Percentiles rank a stretch among this genome's conserved stretches.
Evolutionary conservation across 768 basidiomycete species (phyloP).

Genomic region (Serpula lacrymans): DNA sequence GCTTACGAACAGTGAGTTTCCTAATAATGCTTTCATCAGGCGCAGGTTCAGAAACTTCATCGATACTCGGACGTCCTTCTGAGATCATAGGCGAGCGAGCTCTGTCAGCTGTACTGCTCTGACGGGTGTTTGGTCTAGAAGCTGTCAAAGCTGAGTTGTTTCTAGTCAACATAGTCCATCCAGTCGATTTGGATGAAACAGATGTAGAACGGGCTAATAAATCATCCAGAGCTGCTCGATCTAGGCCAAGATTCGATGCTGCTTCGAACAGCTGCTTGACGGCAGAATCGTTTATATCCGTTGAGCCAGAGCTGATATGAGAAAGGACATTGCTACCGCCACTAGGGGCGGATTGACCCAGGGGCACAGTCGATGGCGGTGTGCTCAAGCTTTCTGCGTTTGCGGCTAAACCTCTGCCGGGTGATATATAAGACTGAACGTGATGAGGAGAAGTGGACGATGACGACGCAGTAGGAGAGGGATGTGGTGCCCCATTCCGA

Average conservation of each 20-base stretch:
- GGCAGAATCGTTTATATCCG: constrained; percentile 47
- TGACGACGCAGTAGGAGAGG: constrained; percentile 32
- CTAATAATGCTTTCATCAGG: constrained; percentile 25
- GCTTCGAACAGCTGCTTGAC: constrained; percentile 75
- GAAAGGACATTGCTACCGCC: constrained; percentile 21
- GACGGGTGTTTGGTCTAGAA: constrained; percentile 20
- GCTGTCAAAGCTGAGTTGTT: constrained; percentile 41
- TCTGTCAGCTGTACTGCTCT: constrained; percentile 8
- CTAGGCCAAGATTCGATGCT: constrained; percentile 70
- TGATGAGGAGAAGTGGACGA: constrained; percentile 31
- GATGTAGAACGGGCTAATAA: constrained; percentile 71
- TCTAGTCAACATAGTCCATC: constrained; percentile 41
- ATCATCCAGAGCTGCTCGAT: constrained; percentile 67
- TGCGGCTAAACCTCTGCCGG: constrained; percentile 16
- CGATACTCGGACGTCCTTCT: constrained; percentile 25
- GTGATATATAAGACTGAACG: constrained; percentile 6
- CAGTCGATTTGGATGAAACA: constrained; percentile 52
- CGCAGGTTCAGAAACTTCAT: constrained; percentile 26
- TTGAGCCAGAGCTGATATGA: constrained; percentile 16
- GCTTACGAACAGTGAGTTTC: constrained; percentile 21
- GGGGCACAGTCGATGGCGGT: constrained; percentile 12
- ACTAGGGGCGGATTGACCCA: constrained; percentile 7
- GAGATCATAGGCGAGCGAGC: constrained; percentile 14
- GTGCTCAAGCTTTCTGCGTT: constrained; percentile 29
- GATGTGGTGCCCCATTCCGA: constrained; percentile 25